Evolutionary conservation across 129 eudicot species (phyloP), one percentile per base, ranked within the genome.

Genomic region (Oenanthe sinensis): DNA sequence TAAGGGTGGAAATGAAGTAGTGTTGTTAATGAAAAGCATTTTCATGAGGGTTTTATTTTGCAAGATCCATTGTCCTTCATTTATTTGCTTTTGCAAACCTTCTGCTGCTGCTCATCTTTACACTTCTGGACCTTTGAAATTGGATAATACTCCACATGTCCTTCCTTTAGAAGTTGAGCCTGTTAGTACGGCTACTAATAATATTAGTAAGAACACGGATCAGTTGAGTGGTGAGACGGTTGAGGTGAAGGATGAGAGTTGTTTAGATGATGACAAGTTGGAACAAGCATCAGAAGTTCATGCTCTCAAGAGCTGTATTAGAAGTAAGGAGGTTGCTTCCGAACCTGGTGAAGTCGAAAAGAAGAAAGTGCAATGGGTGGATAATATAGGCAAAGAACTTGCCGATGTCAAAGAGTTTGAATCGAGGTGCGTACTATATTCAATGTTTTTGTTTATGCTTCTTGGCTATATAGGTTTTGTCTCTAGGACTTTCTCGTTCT

Each of bases 21-120:
- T 77, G 60, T 84, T 85, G 90, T 87, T 90, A 84, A 87, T 83
- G 90, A 84, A 81, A 86, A 83, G 84, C 76, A 84, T 81, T 88
- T 87, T 89, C 87, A 90, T 90, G 98, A 90, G 92, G 98, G 92
- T 90, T 85, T 87, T 90, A 90, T 86, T 86, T 63, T 89, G 92
- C 87, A 93, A 93, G 90, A 90, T 93, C 87, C 94, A 93, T 67
- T 93, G 94, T 82, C 94, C 93, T 89, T 87, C 97, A 79, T 90
- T 87, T 87, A 87, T 90, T 83, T 93, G 98, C 82, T 90, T 93
- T 85, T 93, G 98, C 91, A 93, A 93, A 79, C 96, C 94, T 79
- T 86, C 98, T 68, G 90, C 91, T 84, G 89, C 91, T 77, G 75
- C 97, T 83, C 98, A 87, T 79, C 82, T 89, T 74, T 93, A 90